Percentiles rank a stretch among this genome's conserved stretches.
Evolutionary conservation across 169 alveolate species (phyloP).

Genomic region (Neospora caninum): DNA sequence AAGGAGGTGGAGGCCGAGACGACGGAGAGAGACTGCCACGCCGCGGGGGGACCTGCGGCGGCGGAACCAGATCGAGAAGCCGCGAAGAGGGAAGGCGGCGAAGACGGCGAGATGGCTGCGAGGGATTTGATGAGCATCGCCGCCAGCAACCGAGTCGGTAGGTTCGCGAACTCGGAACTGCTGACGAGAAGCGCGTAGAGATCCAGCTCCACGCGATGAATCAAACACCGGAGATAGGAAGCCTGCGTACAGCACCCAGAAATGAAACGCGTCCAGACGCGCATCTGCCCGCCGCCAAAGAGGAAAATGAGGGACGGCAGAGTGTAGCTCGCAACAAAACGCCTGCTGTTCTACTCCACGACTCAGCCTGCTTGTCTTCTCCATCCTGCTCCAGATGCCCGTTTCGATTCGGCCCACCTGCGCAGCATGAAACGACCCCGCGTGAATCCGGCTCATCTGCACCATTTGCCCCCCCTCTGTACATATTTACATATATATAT

Average conservation of each 20-base stretch:
- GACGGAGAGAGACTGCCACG: neutral
- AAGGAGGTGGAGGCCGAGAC: neutral
- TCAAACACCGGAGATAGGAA: neutral
- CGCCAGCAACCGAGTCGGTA: constrained; percentile 5
- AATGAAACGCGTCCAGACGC: neutral
- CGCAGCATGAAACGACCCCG: too few relatives aligned
- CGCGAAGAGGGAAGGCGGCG: constrained; percentile 2
- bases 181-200: constrained; percentile 27
- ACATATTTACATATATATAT: neutral
- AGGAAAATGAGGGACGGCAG: neutral
- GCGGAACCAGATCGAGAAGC: neutral
- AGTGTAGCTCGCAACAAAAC: too few relatives aligned
- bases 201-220: constrained; percentile 29
- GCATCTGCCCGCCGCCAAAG: too few relatives aligned
- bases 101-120: neutral
- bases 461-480: too few relatives aligned
- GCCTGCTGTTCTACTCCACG: too few relatives aligned
- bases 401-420: too few relatives aligned
- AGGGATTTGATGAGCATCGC: neutral
- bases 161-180: neutral
- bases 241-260: neutral
- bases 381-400: too few relatives aligned
- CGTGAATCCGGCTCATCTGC: too few relatives aligned
- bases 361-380: too few relatives aligned
- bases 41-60: neutral